A percentile compares a stretch with the other conserved stretches of the same genome.
phyloP scores from a whole-genome alignment of 352 stramenopile species.

The Phytophthora meadii region DNA sequence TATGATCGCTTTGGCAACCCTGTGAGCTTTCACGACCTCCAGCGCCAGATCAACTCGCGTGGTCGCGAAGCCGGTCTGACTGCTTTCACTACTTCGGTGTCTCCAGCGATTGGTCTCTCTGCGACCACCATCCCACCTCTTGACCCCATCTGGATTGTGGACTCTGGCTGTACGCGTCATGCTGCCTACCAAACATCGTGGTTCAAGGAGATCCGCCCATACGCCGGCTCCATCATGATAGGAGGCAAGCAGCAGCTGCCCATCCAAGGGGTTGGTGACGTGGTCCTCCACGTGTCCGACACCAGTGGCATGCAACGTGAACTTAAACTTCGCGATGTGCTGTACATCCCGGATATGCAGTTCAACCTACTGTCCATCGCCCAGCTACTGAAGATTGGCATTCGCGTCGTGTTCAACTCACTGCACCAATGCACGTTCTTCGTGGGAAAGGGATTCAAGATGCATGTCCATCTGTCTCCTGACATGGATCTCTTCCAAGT shows the following conservation, averaged over 20 bases:
- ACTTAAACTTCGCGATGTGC: conserved; percentile 4
- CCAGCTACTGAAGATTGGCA: no score
- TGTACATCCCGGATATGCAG: conserved; percentile 13
- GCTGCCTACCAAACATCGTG: conserved; percentile 1
- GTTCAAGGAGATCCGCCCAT: conserved; percentile 13
- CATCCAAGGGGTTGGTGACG: conserved; percentile 13
- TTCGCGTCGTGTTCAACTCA: no score
- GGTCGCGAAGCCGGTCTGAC: conserved; percentile 5
- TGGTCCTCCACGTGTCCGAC: background rate
- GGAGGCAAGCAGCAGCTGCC: conserved; percentile 12
- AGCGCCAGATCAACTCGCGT: conserved; percentile 1
- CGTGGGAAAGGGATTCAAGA: no score
- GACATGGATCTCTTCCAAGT: no score
- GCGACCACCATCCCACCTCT: background rate
- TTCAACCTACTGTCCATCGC: conserved; percentile 20
- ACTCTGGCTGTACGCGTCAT: conserved; percentile 16
- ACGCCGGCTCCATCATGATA: conserved; percentile 12
- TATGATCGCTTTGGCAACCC: conserved; percentile 13
- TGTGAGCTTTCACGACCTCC: background rate
- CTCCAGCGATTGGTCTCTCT: conserved; percentile 2
- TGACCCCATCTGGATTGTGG: conserved; percentile 17
- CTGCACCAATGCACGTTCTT: no score
- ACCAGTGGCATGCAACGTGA: background rate
- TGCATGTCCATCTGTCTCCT: no score
- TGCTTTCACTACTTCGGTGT: conserved; percentile 1